phyloP scores from a whole-genome alignment of 2,329 filamentous ascomycete genomes.

The Chaetomium sp. region DNA sequence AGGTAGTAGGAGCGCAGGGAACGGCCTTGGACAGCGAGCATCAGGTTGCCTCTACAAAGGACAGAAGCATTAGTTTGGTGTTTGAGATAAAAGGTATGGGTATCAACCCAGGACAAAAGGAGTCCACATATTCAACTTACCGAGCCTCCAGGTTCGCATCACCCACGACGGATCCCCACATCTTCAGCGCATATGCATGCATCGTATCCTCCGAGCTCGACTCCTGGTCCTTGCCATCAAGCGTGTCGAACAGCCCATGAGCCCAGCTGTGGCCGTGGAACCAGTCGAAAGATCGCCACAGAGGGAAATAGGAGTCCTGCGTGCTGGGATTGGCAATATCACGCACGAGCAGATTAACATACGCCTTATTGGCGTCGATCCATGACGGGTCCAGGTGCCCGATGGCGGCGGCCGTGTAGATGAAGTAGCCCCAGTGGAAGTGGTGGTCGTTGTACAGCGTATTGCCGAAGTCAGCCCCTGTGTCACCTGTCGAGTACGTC shows the following conservation, averaged over 20 bases:
- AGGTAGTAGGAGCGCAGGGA: slow-evolving; percentile 77
- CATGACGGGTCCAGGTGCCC: slow-evolving; percentile 70
- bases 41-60: slow-evolving; percentile 60
- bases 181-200: slow-evolving; percentile 80
- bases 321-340: slow-evolving; percentile 72
- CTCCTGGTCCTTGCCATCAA: slow-evolving; percentile 77
- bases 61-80: background rate
- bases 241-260: slow-evolving; percentile 63
- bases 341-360: slow-evolving; percentile 76
- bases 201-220: slow-evolving; percentile 87
- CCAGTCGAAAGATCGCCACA: slow-evolving; percentile 84
- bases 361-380: slow-evolving; percentile 66
- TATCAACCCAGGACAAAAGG: background rate
- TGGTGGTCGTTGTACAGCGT: slow-evolving; percentile 74
- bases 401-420: slow-evolving; percentile 79
- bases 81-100: background rate
- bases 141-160: slow-evolving; percentile 74
- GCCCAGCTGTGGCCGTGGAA: slow-evolving; percentile 94
- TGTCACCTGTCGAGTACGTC: slow-evolving; percentile 62
- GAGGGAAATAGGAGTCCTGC: slow-evolving; percentile 69
- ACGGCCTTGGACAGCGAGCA: slow-evolving; percentile 71
- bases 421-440: slow-evolving; percentile 81
- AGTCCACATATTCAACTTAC: slow-evolving; percentile 27
- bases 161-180: slow-evolving; percentile 81
- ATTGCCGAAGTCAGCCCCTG: slow-evolving; percentile 81